Evolutionary conservation across 306 rosid species (phyloP).

Genomic region (Inga leiocalycina): DNA sequence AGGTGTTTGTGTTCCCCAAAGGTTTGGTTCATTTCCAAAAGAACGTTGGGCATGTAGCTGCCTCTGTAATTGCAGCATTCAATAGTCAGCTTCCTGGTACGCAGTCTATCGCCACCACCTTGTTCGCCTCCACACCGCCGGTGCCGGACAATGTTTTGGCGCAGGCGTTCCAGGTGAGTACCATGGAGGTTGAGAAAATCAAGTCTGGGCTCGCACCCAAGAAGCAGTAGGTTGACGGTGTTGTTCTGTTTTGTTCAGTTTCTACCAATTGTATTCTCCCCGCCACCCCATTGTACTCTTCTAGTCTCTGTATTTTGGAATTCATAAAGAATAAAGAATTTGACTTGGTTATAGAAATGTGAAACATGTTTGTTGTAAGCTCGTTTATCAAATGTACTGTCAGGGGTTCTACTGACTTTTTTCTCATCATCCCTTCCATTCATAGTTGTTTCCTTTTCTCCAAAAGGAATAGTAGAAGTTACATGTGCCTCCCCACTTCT

Average conservation of each 20-base stretch:
- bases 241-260: not conserved
- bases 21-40: conserved; percentile 85
- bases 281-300: not conserved
- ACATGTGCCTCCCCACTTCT: no score
- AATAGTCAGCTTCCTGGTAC: conserved; percentile 91
- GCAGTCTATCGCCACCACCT: conserved; percentile 54
- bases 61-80: conserved; percentile 71
- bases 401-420: not conserved
- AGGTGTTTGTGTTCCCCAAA: conserved; percentile 75
- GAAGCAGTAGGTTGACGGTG: conserved; percentile 15
- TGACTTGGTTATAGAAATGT: not conserved
- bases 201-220: conserved; percentile 73
- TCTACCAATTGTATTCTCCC: no score
- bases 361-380: conserved; percentile 8
- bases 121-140: conserved; percentile 66
- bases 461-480: not conserved
- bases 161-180: conserved; percentile 61
- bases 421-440: not conserved
- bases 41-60: conserved; percentile 59
- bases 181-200: conserved; percentile 65
- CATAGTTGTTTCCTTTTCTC: not conserved
- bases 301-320: not conserved
- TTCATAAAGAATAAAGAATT: not conserved
- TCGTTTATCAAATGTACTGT: not conserved
- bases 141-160: conserved; percentile 75